Percentiles rank a stretch among this genome's conserved stretches.
phyloP scores from a whole-genome alignment of 1,139 yeast species.

The Arxiozyma heterogenica region DNA sequence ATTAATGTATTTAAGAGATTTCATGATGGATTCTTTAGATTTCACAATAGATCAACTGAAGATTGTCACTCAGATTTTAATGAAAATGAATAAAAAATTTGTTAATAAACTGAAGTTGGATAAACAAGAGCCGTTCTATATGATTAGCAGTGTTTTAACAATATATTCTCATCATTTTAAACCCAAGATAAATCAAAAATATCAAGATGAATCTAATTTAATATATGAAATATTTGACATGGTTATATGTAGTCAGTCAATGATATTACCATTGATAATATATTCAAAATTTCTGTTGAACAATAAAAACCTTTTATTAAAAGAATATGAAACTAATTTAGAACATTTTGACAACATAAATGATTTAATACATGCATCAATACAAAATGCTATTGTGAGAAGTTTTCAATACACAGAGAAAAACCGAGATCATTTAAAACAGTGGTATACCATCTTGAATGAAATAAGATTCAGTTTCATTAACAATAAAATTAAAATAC shows the following conservation, averaged over 20 bases:
- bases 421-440: not conserved
- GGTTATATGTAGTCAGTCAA: slow-evolving; percentile 23
- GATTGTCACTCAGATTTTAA: slow-evolving; percentile 55
- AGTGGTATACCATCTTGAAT: not conserved
- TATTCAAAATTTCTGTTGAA: slow-evolving; percentile 21
- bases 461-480: slow-evolving; percentile 1
- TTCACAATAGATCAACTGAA: slow-evolving; percentile 57
- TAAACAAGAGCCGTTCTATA: slow-evolving; percentile 47
- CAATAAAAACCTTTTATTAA: slow-evolving; percentile 13
- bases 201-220: slow-evolving; percentile 6
- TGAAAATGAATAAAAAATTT: slow-evolving; percentile 42
- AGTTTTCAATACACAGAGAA: not conserved
- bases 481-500: not conserved
- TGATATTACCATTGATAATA: slow-evolving; percentile 22
- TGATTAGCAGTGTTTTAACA: slow-evolving; percentile 69
- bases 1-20: slow-evolving; percentile 64
- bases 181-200: slow-evolving; percentile 6
- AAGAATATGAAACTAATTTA: slow-evolving; percentile 15
- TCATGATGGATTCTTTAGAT: slow-evolving; percentile 63
- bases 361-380: slow-evolving; percentile 24
- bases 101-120: slow-evolving; percentile 43
- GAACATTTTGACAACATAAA: slow-evolving; percentile 23
- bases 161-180: slow-evolving; percentile 61
- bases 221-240: slow-evolving; percentile 26
- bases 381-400: slow-evolving; percentile 18